Base-by-base conservation (phyloP, 2,329 filamentous ascomycete species). In the Mycosphaerelloides madeirae region DNA sequence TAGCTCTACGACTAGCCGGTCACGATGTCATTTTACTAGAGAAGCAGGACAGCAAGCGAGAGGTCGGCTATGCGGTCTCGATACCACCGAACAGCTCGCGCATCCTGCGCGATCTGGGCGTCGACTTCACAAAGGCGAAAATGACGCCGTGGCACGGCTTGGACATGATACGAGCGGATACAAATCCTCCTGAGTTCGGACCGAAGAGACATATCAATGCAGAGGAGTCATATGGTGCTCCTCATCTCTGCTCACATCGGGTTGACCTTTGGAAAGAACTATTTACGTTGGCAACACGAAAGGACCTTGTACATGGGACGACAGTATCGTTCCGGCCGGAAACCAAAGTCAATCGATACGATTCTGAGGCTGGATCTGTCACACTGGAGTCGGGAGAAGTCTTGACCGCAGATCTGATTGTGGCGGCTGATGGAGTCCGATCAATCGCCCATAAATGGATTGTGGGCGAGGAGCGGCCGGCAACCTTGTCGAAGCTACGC, bases 21-120 rank as follows among this genome's bases (percentile, higher is more conserved):
- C 76, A 80, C 57, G 62, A 68, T 1, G 75, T 80, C 25, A 69
- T 74, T 22, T 64, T 80, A 1, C 76, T 80, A 53, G 77, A 75
- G 16, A 45, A 40, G 31, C 1, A 71, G 75, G 47, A 78, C 72
- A 55, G 59, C 15, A 64, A 74, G 48, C 73, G 76, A 6, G 46
- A 44, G 22, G 29, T 50, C 5, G 52, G 52, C 7, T 44, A 42
- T 20, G 48, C 47, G 5, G 40, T 55, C 13, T 41, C 44, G 9
- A 14, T 53, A 4, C 37, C 29, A 5, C 45, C 52, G 1, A 53
- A 55, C 19, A 42, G 46, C 2, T 46, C 41, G n/a, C 34, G 43
- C 3, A 25, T 25, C 22, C 29, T 54, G 5, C 14, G 18, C 4
- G 13, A 9, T 35, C 31, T 39, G n/a, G 35, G 32, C 4, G 8